Evolutionary conservation across 441 rosid species (phyloP).

Genomic region (Theobroma grandiflorum): DNA sequence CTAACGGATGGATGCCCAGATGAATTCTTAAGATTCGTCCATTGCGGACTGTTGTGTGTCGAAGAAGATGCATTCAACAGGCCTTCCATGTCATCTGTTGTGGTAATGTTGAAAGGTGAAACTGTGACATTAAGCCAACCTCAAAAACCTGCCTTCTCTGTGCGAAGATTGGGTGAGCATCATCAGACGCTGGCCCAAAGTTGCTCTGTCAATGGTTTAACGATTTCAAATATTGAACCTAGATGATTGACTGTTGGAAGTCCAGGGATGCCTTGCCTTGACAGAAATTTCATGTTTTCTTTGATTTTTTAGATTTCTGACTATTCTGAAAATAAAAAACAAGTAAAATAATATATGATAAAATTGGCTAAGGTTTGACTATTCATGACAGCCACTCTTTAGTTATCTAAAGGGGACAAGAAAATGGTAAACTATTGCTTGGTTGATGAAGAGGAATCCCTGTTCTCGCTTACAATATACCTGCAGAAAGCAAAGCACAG

Average conservation of each 20-base stretch:
- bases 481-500: too few species aligned
- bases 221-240: slow-evolving; percentile 30
- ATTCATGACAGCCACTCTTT: too few species aligned
- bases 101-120: slow-evolving; percentile 41
- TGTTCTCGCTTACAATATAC: too few species aligned
- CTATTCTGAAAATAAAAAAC: too few species aligned
- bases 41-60: slow-evolving; percentile 45
- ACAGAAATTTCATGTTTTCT: neutral
- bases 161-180: slow-evolving; percentile 30
- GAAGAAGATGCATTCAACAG: slow-evolving; percentile 49
- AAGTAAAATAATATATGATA: too few species aligned
- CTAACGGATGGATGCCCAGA: slow-evolving; percentile 33
- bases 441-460: too few species aligned
- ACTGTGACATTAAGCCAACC: slow-evolving; percentile 35
- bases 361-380: too few species aligned
- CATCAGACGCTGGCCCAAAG: neutral
- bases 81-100: slow-evolving; percentile 49
- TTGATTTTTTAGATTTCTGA: neutral
- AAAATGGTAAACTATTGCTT: too few species aligned
- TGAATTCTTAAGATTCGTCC: slow-evolving; percentile 39
- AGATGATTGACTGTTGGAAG: slow-evolving; percentile 28
- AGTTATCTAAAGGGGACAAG: too few species aligned
- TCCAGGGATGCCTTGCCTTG: neutral
- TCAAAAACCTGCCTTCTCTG: slow-evolving; percentile 36
- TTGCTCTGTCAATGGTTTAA: slow-evolving; percentile 31